Evolutionary conservation across 108 stramenopile species (phyloP).

Genomic region (Nitzschia inconspicua): DNA sequence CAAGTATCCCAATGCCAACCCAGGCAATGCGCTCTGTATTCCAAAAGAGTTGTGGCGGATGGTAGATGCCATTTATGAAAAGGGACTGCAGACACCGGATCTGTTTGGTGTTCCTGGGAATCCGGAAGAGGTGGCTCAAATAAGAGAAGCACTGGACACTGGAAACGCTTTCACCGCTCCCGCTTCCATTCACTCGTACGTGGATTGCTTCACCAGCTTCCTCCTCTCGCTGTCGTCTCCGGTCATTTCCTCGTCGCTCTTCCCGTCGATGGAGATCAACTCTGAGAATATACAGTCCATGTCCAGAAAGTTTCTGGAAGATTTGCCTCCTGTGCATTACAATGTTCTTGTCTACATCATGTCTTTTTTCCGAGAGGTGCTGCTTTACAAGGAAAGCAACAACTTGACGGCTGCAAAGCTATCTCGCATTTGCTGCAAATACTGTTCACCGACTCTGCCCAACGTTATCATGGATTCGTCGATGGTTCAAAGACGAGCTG

Average conservation of each 20-base stretch:
- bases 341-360: slow-evolving; percentile 97
- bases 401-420: slow-evolving; percentile 71
- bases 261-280: slow-evolving; percentile 85
- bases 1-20: slow-evolving; percentile 44
- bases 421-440: slow-evolving; percentile 73
- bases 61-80: slow-evolving; percentile 89
- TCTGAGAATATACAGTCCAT: slow-evolving; percentile 73
- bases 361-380: slow-evolving; percentile 91
- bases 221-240: slow-evolving; percentile 79
- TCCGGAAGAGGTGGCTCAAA: slow-evolving; percentile 72
- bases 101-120: slow-evolving; percentile 77
- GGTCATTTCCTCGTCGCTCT: slow-evolving; percentile 69
- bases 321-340: slow-evolving; percentile 90
- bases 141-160: slow-evolving; percentile 89
- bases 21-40: slow-evolving; percentile 77
- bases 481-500: slow-evolving; percentile 30
- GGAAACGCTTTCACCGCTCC: slow-evolving; percentile 55
- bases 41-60: slow-evolving; percentile 97
- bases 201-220: slow-evolving; percentile 75
- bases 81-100: slow-evolving; percentile 79
- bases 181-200: slow-evolving; percentile 77
- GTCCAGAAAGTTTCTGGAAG: slow-evolving; percentile 82
- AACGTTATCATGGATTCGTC: slow-evolving; percentile 48
- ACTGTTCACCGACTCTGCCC: slow-evolving; percentile 53
- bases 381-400: slow-evolving; percentile 70